Conservation (phyloP, 768 basidiomycete species). For the Russula sp. region DNA sequence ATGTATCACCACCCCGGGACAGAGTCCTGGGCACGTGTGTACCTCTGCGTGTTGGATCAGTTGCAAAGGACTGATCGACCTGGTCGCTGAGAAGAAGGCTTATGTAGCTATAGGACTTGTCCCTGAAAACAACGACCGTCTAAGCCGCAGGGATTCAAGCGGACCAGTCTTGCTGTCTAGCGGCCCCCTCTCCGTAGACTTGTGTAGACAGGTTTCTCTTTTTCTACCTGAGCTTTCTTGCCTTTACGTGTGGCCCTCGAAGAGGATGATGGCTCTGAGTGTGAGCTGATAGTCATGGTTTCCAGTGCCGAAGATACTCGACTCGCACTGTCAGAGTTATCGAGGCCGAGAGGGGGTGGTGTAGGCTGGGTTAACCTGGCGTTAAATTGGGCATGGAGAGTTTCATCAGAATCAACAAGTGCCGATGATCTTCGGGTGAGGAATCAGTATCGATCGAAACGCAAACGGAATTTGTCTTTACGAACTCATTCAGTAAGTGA, state of each 20-base stretch:
- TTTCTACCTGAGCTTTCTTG: neutral
- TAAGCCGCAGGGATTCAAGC: neutral
- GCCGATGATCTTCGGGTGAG: conserved; percentile 24
- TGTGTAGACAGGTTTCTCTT: neutral
- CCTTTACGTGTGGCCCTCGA: neutral
- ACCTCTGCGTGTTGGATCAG: neutral
- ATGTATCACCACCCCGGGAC: neutral
- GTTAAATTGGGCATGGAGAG: conserved; percentile 22
- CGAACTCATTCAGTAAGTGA: too few species aligned
- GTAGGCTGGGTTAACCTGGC: neutral
- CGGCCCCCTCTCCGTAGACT: conserved; percentile 9
- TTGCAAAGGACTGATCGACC: neutral
- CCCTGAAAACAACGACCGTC: neutral
- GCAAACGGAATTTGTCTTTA: neutral
- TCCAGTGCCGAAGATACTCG: neutral
- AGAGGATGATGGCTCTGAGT: neutral
- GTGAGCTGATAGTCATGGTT: neutral
- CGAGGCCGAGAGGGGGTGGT: neutral
- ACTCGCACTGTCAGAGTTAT: neutral
- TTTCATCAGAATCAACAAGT: conserved; percentile 24
- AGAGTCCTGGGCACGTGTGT: neutral
- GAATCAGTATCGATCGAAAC: neutral
- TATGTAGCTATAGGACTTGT: neutral
- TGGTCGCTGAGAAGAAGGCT: neutral
- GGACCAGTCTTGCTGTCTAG: neutral